These are phyloP conservation scores for Tetrapisispora iriomotensis DNA, from an alignment of 805 yeast species.

Conservation along the genomic window DNA sequence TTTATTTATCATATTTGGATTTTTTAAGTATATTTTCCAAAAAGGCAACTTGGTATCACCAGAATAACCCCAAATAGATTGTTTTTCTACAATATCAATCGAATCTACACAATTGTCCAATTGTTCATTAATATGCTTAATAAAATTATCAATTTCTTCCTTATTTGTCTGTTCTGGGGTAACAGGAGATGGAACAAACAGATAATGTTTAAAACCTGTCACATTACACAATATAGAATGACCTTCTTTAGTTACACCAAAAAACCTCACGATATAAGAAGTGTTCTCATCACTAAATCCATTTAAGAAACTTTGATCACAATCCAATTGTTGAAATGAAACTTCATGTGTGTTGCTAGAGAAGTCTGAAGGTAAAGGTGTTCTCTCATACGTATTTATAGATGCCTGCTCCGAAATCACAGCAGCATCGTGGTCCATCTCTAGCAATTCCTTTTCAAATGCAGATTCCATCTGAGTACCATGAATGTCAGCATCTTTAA, in stretches of 20 bases:
- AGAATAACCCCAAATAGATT: conserved; percentile 88
- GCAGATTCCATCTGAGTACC: conserved; percentile 16
- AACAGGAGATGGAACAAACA: conserved; percentile 84
- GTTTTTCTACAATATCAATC: conserved; percentile 59
- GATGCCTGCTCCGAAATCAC: conserved; percentile 16
- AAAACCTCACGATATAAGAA: conserved; percentile 64
- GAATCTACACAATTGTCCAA: conserved; percentile 49
- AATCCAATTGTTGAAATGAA: conserved; percentile 86
- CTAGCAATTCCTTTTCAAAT: conserved; percentile 25
- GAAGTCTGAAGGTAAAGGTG: conserved; percentile 43
- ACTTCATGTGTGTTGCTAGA: conserved; percentile 43
- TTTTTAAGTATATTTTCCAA: conserved; percentile 58
- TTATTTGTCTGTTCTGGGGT: conserved; percentile 34
- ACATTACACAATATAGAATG: conserved; percentile 84
- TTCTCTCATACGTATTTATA: conserved; percentile 43
- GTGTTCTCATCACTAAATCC: conserved; percentile 30
- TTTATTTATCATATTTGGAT: conserved; percentile 56
- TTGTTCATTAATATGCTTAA: conserved; percentile 36
- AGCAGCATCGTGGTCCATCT: conserved; percentile 24
- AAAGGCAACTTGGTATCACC: conserved; percentile 73
- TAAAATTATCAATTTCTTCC: conserved; percentile 33
- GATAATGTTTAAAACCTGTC: conserved; percentile 78
- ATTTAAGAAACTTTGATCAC: conserved; percentile 60
- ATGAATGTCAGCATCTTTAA: conserved; percentile 19
- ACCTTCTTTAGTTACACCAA: conserved; percentile 87